phyloP scores from a whole-genome alignment of 2,329 filamentous ascomycete genomes.

The Apiospora arundinis region DNA sequence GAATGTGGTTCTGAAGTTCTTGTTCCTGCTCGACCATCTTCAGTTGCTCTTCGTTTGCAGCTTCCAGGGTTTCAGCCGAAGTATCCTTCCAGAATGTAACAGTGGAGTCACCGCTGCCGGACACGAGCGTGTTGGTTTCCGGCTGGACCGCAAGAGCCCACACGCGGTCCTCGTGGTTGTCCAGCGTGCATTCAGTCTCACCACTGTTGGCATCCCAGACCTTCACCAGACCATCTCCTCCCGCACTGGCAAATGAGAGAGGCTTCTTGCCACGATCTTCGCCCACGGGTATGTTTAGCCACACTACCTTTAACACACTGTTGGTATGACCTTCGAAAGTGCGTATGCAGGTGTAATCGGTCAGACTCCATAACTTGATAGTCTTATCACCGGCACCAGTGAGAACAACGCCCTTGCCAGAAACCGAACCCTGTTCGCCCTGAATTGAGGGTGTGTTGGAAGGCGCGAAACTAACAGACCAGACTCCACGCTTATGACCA shows the following conservation, averaged over 20 bases:
- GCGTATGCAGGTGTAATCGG: slow-evolving; percentile 89
- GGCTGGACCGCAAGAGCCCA: slow-evolving; percentile 85
- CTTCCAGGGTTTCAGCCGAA: slow-evolving; percentile 77
- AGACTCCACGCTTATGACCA: slow-evolving; percentile 93
- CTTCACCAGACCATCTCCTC: slow-evolving; percentile 93
- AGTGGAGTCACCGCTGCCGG: slow-evolving; percentile 89
- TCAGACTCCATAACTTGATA: slow-evolving; percentile 91
- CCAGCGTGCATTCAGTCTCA: slow-evolving; percentile 86
- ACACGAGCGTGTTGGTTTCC: slow-evolving; percentile 75
- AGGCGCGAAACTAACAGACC: slow-evolving; percentile 91
- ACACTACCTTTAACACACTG: slow-evolving; percentile 90
- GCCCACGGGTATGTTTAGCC: slow-evolving; percentile 68
- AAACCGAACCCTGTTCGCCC: slow-evolving; percentile 73
- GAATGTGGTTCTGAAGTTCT: slow-evolving; percentile 90
- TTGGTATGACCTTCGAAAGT: slow-evolving; percentile 98
- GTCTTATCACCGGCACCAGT: slow-evolving; percentile 97
- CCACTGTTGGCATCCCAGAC: slow-evolving; percentile 90
- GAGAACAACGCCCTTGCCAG: slow-evolving; percentile 80
- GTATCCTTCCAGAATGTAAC: slow-evolving; percentile 97
- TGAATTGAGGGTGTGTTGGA: slow-evolving; percentile 75
- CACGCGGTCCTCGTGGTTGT: slow-evolving; percentile 96
- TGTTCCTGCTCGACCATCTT: slow-evolving; percentile 93
- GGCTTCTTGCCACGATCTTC: slow-evolving; percentile 62
- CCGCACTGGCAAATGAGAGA: slow-evolving; percentile 82
- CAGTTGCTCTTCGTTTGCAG: slow-evolving; percentile 74